Conservation (phyloP, 2,329 filamentous ascomycete genomes). For the Penicillium sp. region DNA sequence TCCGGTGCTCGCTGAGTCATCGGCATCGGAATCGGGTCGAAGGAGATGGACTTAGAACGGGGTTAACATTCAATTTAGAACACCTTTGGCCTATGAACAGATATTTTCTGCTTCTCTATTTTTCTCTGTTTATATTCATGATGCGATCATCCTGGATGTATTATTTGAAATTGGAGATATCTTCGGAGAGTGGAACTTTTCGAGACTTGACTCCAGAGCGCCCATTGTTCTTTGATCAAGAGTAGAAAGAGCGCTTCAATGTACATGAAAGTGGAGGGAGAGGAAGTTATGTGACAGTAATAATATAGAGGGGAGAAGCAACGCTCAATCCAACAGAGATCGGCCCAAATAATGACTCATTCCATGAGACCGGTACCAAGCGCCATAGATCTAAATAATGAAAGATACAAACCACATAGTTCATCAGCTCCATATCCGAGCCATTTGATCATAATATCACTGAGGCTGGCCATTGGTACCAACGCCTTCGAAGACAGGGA, state of each 20-base stretch:
- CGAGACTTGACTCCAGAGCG: not conserved
- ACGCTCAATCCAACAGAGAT: slow-evolving; percentile 8
- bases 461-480: slow-evolving; percentile 30
- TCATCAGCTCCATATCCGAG: slow-evolving; percentile 10
- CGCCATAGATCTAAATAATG: slow-evolving; percentile 14
- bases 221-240: not conserved
- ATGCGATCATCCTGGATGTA: not conserved
- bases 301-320: slow-evolving; percentile 10
- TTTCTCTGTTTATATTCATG: not conserved
- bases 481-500: slow-evolving; percentile 39
- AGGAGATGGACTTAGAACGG: slow-evolving; percentile 11
- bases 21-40: slow-evolving; percentile 23
- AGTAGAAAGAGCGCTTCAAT: slow-evolving; percentile 6
- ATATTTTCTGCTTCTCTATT: not conserved
- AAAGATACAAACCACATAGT: slow-evolving; percentile 5
- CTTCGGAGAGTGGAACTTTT: not conserved
- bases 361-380: slow-evolving; percentile 1
- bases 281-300: slow-evolving; percentile 9
- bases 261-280: slow-evolving; percentile 18
- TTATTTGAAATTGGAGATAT: not conserved
- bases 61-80: not conserved
- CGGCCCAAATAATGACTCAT: slow-evolving; percentile 1
- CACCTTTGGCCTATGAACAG: not conserved
- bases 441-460: slow-evolving; percentile 30
- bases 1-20: slow-evolving; percentile 44